A percentile compares a stretch with the other conserved stretches of the same genome.
Evolutionary conservation across 768 basidiomycete species (phyloP).

Genomic region (Phaeotremella fagi): DNA sequence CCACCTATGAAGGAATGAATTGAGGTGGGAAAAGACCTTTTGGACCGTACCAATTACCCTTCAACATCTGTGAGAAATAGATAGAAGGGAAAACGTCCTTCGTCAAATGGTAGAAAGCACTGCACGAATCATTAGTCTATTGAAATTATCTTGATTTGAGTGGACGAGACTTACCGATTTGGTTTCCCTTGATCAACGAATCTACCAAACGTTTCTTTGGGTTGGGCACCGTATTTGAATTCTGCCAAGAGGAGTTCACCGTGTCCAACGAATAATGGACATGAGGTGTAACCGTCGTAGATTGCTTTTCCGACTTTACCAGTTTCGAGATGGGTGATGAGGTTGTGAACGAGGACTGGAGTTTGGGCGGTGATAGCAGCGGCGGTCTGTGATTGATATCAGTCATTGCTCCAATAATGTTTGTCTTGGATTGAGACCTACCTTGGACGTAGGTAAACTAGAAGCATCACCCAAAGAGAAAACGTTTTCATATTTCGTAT

Average conservation of each 20-base stretch:
- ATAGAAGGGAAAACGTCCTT: slow-evolving; percentile 53
- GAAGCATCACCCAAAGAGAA: slow-evolving; percentile 91
- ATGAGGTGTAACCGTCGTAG: slow-evolving; percentile 65
- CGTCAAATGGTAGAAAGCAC: slow-evolving; percentile 81
- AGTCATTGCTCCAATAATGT: too few relatives aligned
- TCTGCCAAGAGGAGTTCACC: slow-evolving; percentile 74
- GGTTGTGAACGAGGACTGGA: slow-evolving; percentile 83
- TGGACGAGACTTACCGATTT: slow-evolving; percentile 63
- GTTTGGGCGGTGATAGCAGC: slow-evolving; percentile 89
- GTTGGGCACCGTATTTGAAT: slow-evolving; percentile 85
- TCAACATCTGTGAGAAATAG: slow-evolving; percentile 42
- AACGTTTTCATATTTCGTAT: slow-evolving; percentile 77
- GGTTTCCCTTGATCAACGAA: slow-evolving; percentile 69
- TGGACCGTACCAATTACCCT: slow-evolving; percentile 48
- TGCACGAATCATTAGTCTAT: slow-evolving; percentile 34
- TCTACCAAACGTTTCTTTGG: slow-evolving; percentile 75
- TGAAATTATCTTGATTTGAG: slow-evolving; percentile 9
- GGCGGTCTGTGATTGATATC: slow-evolving; percentile 56
- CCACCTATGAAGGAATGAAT: slow-evolving; percentile 22
- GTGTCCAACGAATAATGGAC: slow-evolving; percentile 67
- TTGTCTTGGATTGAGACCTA: too few relatives aligned
- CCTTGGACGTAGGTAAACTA: slow-evolving; percentile 83
- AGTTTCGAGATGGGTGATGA: slow-evolving; percentile 67
- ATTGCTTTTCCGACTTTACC: slow-evolving; percentile 64
- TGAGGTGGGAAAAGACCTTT: slow-evolving; percentile 40